These are phyloP conservation scores for Colletotrichum sp. DNA, from an alignment of 2,329 filamentous ascomycete genomes.

Conservation along the genomic window DNA sequence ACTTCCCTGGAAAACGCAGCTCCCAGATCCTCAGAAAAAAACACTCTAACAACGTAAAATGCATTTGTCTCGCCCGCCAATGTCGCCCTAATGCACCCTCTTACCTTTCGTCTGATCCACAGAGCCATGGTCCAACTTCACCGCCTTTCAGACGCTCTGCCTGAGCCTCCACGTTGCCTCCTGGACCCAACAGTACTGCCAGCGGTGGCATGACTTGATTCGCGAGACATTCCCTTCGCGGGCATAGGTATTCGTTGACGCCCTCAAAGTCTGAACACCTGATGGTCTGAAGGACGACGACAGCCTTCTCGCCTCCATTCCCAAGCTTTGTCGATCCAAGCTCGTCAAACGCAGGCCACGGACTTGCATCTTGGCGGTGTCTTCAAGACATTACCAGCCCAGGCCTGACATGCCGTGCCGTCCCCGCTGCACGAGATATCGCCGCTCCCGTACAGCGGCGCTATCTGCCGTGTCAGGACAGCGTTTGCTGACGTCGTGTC, in stretches of 20 bases:
- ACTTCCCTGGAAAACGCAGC: neutral
- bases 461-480: neutral
- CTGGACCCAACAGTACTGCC: neutral
- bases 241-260: neutral
- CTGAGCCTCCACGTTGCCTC: neutral
- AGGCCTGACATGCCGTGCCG: neutral
- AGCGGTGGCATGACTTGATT: neutral
- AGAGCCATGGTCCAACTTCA: neutral
- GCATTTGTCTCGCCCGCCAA: neutral
- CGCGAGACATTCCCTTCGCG: neutral
- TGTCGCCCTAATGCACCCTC: neutral
- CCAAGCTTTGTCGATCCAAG: neutral
- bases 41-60: neutral
- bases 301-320: neutral
- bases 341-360: neutral
- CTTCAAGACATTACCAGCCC: neutral
- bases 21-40: neutral
- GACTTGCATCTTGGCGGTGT: neutral
- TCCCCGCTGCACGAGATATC: neutral
- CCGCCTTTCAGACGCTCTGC: neutral
- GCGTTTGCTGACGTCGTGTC: conserved; percentile 2
- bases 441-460: neutral
- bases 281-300: neutral
- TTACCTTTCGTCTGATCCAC: neutral
- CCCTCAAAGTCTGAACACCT: neutral